Evolutionary conservation across 2,329 filamentous ascomycete genomes (phyloP).

Genomic region (Diaporthe longicolla): DNA sequence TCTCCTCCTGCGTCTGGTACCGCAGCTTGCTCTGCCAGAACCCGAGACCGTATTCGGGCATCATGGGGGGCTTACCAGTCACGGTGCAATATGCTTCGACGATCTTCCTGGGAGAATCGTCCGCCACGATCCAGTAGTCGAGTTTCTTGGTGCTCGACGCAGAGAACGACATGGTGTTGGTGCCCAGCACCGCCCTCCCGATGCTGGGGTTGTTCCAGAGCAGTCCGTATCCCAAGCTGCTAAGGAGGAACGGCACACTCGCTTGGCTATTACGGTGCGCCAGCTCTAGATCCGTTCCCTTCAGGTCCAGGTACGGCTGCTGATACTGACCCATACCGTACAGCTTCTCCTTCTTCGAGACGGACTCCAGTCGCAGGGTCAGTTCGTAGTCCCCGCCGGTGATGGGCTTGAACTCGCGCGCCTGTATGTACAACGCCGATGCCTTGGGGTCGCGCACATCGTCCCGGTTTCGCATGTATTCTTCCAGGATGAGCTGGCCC

Average conservation of each 20-base stretch:
- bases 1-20: slow-evolving; percentile 76
- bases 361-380: slow-evolving; percentile 70
- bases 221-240: slow-evolving; percentile 72
- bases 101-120: slow-evolving; percentile 68
- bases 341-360: slow-evolving; percentile 69
- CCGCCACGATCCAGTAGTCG: slow-evolving; percentile 76
- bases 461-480: slow-evolving; percentile 64
- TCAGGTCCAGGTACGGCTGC: slow-evolving; percentile 73
- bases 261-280: slow-evolving; percentile 78
- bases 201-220: slow-evolving; percentile 77
- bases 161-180: slow-evolving; percentile 73
- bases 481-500: slow-evolving; percentile 63
- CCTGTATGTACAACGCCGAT: slow-evolving; percentile 68
- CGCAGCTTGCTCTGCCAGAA: slow-evolving; percentile 79
- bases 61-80: slow-evolving; percentile 74
- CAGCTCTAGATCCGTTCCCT: slow-evolving; percentile 73
- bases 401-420: slow-evolving; percentile 70
- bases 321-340: slow-evolving; percentile 80
- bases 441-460: slow-evolving; percentile 70
- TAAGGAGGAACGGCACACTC: slow-evolving; percentile 73
- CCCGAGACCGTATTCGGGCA: slow-evolving; percentile 77
- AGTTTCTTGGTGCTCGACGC: slow-evolving; percentile 69
- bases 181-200: slow-evolving; percentile 72
- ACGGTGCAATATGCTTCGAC: slow-evolving; percentile 68
- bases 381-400: slow-evolving; percentile 68